Evolutionary conservation across 192 early-diverging fungal species (phyloP).

Genomic region (Backusella westeae): DNA sequence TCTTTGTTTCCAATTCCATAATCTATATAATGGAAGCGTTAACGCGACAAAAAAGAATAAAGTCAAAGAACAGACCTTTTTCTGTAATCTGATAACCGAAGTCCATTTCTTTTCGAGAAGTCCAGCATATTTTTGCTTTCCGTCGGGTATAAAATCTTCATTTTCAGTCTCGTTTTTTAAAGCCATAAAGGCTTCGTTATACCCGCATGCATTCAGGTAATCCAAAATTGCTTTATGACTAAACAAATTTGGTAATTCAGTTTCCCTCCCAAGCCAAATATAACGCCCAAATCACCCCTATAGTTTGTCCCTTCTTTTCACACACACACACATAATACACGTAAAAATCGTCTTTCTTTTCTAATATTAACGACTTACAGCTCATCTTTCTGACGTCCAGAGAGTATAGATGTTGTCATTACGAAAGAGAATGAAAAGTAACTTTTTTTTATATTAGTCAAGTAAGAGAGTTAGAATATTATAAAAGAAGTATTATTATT

Average conservation of each 20-base stretch:
- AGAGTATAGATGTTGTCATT: conserved; percentile 49
- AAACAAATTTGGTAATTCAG: not conserved
- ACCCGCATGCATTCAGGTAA: conserved; percentile 80
- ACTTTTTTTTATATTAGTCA: not conserved
- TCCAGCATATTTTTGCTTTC: conserved; percentile 76
- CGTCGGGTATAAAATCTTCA: conserved; percentile 68
- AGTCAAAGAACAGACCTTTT: conserved; percentile 57
- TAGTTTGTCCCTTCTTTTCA: not conserved
- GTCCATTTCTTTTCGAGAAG: conserved; percentile 94
- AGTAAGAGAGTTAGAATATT: not conserved
- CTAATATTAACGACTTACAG: conserved; percentile 48
- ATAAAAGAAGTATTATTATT: not conserved
- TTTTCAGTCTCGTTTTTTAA: conserved; percentile 73
- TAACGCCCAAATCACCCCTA: not conserved
- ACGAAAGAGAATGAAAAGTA: not conserved
- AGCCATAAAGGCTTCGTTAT: conserved; percentile 61
- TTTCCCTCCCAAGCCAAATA: not conserved
- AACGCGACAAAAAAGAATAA: not conserved
- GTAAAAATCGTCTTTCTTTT: not conserved
- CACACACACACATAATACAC: not conserved
- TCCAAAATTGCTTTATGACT: conserved; percentile 84
- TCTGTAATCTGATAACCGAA: conserved; percentile 89
- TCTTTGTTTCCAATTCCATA: conserved; percentile 87
- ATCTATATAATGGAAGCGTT: conserved; percentile 58
- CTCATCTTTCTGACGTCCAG: conserved; percentile 74